These are phyloP conservation scores for Candida fluviatilis DNA, from an alignment of 805 yeast species.

Conservation along the genomic window DNA sequence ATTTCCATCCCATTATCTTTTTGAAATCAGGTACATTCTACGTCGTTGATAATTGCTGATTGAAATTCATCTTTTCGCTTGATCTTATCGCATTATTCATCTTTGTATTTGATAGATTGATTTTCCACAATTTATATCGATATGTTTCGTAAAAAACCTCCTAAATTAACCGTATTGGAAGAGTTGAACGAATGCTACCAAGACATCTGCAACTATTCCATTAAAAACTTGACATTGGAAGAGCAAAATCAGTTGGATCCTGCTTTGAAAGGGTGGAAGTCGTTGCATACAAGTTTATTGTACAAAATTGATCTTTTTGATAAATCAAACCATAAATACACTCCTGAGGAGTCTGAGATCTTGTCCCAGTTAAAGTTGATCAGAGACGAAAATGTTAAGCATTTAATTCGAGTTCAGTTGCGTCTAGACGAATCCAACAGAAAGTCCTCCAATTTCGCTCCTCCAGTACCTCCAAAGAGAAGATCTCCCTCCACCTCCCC, in stretches of 20 bases:
- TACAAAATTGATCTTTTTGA: slow-evolving; percentile 54
- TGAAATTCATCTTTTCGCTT: no score
- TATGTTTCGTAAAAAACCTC: slow-evolving; percentile 58
- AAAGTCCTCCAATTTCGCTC: slow-evolving; percentile 14
- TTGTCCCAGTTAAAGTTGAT: slow-evolving; percentile 32
- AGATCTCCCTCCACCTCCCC: slow-evolving; percentile 12
- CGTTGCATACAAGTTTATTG: slow-evolving; percentile 58
- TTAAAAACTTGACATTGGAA: slow-evolving; percentile 55
- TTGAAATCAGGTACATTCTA: no score
- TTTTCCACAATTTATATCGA: background rate
- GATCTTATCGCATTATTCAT: no score
- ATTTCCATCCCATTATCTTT: no score
- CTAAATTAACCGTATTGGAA: slow-evolving; percentile 46
- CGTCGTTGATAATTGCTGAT: no score
- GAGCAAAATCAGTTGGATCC: slow-evolving; percentile 48
- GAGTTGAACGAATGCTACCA: slow-evolving; percentile 58
- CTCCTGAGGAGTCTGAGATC: slow-evolving; percentile 20
- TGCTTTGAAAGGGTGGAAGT: slow-evolving; percentile 71
- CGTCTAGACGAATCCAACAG: slow-evolving; percentile 35
- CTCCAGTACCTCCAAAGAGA: slow-evolving; percentile 9
- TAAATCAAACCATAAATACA: slow-evolving; percentile 29
- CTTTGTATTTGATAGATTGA: no score
- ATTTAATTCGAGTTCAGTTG: slow-evolving; percentile 37
- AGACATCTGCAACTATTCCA: slow-evolving; percentile 56
- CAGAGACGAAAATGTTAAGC: slow-evolving; percentile 41